Percentiles rank a stretch among this genome's conserved stretches.
These are phyloP conservation scores for Gamsiella multidivaricata DNA, from an alignment of 192 early-diverging fungal genomes.

Conservation along the genomic window DNA sequence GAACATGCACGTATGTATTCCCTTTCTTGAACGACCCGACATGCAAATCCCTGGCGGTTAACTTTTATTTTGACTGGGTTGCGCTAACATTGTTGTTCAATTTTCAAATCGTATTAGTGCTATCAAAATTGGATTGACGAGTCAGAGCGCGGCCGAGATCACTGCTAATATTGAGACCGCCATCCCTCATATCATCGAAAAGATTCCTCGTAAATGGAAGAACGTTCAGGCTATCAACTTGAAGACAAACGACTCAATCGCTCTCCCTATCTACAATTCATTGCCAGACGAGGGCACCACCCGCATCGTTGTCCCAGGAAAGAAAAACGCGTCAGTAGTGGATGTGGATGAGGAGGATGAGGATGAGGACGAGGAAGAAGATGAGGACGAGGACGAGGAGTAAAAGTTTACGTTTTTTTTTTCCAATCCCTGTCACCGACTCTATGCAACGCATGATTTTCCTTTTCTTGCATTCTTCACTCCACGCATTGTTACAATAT, in stretches of 20 bases:
- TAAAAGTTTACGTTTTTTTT: too few species aligned
- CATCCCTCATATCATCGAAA: conserved; percentile 67
- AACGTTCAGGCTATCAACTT: conserved; percentile 89
- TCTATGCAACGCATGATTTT: background rate
- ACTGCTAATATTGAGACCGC: conserved; percentile 82
- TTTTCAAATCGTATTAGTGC: conserved; percentile 59
- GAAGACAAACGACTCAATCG: conserved; percentile 82
- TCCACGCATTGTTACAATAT: conserved; percentile 1
- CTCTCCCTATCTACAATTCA: conserved; percentile 86
- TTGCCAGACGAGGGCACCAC: conserved; percentile 60
- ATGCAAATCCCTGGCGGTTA: background rate
- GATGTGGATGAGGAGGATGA: conserved; percentile 45
- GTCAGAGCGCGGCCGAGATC: conserved; percentile 67
- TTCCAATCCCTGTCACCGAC: too few species aligned
- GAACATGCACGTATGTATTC: conserved; percentile 68
- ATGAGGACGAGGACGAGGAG: conserved; percentile 36
- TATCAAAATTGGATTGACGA: conserved; percentile 78
- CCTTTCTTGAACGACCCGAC: background rate
- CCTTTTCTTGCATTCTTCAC: background rate
- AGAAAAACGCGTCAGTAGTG: conserved; percentile 14
- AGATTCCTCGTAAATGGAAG: conserved; percentile 81
- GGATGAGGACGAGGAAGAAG: conserved; percentile 23
- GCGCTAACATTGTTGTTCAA: background rate
- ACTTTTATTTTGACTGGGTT: background rate
- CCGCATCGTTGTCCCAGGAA: conserved; percentile 29